A percentile compares a stretch with the other conserved stretches of the same genome.
These are phyloP conservation scores for Penicillium riverlandense DNA, from an alignment of 495 filamentous ascomycete species.

Conservation along the genomic window DNA sequence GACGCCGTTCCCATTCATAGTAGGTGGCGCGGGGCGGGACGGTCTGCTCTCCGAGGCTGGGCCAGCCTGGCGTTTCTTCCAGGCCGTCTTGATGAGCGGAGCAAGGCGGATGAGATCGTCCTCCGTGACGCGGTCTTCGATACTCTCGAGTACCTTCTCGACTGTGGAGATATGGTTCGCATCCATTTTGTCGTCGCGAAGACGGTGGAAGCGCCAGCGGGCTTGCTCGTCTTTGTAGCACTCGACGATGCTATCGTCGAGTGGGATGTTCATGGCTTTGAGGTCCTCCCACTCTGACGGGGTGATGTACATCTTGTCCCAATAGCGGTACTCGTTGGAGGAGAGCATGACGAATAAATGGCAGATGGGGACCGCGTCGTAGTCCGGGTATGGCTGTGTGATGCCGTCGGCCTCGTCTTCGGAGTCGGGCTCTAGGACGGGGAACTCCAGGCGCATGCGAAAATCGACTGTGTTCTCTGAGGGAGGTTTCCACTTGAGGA, in stretches of 20 bases:
- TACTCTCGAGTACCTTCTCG: slow-evolving; percentile 73
- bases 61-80: slow-evolving; percentile 53
- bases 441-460: slow-evolving; percentile 69
- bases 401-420: slow-evolving; percentile 56
- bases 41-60: slow-evolving; percentile 13
- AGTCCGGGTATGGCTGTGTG: slow-evolving; percentile 44
- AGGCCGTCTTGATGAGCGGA: slow-evolving; percentile 61
- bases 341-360: slow-evolving; percentile 50
- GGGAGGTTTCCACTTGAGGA: slow-evolving; percentile 95
- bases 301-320: slow-evolving; percentile 61
- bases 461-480: slow-evolving; percentile 93
- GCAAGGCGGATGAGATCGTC: slow-evolving; percentile 56
- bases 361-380: slow-evolving; percentile 55
- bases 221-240: slow-evolving; percentile 67
- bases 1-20: slow-evolving; percentile 31
- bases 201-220: slow-evolving; percentile 77
- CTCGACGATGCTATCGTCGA: slow-evolving; percentile 83
- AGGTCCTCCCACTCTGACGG: slow-evolving; percentile 74
- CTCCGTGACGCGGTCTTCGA: slow-evolving; percentile 63
- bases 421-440: slow-evolving; percentile 60
- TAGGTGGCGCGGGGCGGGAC: slow-evolving; percentile 10
- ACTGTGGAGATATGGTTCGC: slow-evolving; percentile 83
- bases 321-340: slow-evolving; percentile 52
- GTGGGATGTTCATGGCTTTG: slow-evolving; percentile 58
- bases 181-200: slow-evolving; percentile 85